Percentiles rank a stretch among this genome's conserved stretches.
phyloP scores from a whole-genome alignment of 306 rosid genomes.

The Cucumis cinereus region DNA sequence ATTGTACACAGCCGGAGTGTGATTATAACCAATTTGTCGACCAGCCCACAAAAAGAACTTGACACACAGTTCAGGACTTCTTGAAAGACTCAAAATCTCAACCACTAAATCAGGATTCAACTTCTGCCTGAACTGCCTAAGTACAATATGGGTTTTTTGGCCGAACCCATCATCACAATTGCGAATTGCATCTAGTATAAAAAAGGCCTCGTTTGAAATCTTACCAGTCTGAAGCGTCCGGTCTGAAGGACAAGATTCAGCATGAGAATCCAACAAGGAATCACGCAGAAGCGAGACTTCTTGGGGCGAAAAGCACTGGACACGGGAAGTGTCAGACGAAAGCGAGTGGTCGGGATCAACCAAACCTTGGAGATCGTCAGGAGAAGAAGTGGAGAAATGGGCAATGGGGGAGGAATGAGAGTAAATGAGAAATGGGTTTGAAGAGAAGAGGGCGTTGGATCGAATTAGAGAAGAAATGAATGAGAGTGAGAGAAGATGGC shows the following conservation, averaged over 20 bases:
- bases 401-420: slow-evolving; percentile 1
- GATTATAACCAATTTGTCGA: slow-evolving; percentile 63
- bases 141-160: slow-evolving; percentile 27
- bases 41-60: slow-evolving; percentile 66
- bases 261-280: slow-evolving; percentile 24
- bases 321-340: slow-evolving; percentile 9
- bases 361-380: slow-evolving; percentile 38
- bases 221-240: slow-evolving; percentile 10
- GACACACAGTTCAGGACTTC: slow-evolving; percentile 36
- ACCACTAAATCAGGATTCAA: slow-evolving; percentile 37
- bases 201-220: slow-evolving; percentile 27
- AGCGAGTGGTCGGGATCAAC: slow-evolving; percentile 27
- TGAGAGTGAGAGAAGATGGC: slow-evolving; percentile 18
- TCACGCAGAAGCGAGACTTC: slow-evolving; percentile 41
- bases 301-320: slow-evolving; percentile 19
- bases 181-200: slow-evolving; percentile 28
- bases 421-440: background rate
- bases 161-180: slow-evolving; percentile 22
- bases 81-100: slow-evolving; percentile 34
- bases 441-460: background rate
- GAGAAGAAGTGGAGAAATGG: slow-evolving; percentile 14
- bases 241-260: slow-evolving; percentile 14
- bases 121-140: slow-evolving; percentile 46
- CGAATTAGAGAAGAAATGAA: slow-evolving; percentile 14
- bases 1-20: slow-evolving; percentile 30